Conservation (phyloP, 805 yeast genomes). For the Monosporozyma siamensis region DNA sequence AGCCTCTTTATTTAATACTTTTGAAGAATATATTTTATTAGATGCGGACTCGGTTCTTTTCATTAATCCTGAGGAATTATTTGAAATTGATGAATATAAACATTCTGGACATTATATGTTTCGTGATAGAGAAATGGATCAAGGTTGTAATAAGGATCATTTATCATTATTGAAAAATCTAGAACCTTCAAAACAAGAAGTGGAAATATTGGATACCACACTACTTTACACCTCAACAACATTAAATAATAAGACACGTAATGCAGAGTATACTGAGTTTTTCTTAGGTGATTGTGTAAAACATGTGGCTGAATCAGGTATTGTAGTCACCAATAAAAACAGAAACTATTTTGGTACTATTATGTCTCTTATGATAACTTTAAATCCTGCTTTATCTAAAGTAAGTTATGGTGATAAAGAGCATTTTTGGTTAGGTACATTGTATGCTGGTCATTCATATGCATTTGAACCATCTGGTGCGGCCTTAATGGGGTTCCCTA, state of each 20-base stretch:
- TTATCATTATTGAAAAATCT: background rate
- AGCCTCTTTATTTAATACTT: too few species aligned
- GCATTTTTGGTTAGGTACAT: background rate
- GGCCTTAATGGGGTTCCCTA: background rate
- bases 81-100: too few species aligned
- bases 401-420: slow-evolving; percentile 4
- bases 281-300: background rate
- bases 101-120: too few species aligned
- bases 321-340: background rate
- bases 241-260: background rate
- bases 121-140: background rate
- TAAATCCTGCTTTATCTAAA: background rate
- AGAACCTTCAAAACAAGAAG: too few species aligned
- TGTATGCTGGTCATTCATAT: background rate
- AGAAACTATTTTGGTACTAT: background rate
- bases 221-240: too few species aligned
- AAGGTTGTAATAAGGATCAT: background rate
- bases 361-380: background rate
- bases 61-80: too few species aligned
- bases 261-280: background rate
- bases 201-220: too few species aligned
- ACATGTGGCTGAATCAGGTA: slow-evolving; percentile 1
- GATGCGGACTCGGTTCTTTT: too few species aligned
- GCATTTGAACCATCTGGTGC: background rate
- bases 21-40: too few species aligned